These are phyloP conservation scores for Diaporthe humulicola DNA, from an alignment of 2,329 filamentous ascomycete species.

Conservation along the genomic window DNA sequence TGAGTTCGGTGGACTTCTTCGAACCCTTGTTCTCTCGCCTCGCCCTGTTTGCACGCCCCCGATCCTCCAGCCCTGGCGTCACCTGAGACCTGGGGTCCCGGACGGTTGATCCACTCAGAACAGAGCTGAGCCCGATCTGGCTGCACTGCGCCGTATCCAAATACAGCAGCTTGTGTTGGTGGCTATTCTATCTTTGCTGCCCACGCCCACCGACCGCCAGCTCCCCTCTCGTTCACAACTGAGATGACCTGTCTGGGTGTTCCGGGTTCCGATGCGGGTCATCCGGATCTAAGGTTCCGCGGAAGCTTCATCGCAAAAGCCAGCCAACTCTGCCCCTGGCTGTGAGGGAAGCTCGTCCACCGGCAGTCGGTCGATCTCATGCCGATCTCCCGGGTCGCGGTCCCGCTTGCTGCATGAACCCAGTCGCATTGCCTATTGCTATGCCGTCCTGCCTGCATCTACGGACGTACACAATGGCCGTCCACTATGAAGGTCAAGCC, in stretches of 20 bases:
- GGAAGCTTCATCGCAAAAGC: background rate
- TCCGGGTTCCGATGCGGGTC: conserved; percentile 25
- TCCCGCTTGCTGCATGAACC: conserved; percentile 6
- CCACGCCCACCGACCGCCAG: background rate
- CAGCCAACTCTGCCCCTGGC: conserved; percentile 3
- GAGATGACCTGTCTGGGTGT: background rate
- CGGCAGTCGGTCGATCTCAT: conserved; percentile 20
- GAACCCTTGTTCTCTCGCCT: background rate
- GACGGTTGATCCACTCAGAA: background rate
- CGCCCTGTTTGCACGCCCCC: background rate
- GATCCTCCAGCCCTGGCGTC: background rate
- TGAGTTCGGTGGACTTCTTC: conserved; percentile 3
- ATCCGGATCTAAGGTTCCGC: conserved; percentile 4
- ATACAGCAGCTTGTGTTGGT: too few relatives aligned
- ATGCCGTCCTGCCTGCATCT: background rate
- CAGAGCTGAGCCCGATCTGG: conserved; percentile 6
- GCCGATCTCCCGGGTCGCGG: conserved; percentile 22
- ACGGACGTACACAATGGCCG: background rate
- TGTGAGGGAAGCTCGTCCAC: background rate
- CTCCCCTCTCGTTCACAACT: background rate
- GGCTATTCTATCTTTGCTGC: too few relatives aligned
- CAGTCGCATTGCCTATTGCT: background rate
- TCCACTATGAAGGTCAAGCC: too few relatives aligned
- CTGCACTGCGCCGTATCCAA: background rate
- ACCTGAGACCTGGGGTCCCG: conserved; percentile 16